A percentile compares a stretch with the other conserved stretches of the same genome.
Evolutionary conservation across 2,329 filamentous ascomycete genomes (phyloP).

Genomic region (Aspergillus unguis): DNA sequence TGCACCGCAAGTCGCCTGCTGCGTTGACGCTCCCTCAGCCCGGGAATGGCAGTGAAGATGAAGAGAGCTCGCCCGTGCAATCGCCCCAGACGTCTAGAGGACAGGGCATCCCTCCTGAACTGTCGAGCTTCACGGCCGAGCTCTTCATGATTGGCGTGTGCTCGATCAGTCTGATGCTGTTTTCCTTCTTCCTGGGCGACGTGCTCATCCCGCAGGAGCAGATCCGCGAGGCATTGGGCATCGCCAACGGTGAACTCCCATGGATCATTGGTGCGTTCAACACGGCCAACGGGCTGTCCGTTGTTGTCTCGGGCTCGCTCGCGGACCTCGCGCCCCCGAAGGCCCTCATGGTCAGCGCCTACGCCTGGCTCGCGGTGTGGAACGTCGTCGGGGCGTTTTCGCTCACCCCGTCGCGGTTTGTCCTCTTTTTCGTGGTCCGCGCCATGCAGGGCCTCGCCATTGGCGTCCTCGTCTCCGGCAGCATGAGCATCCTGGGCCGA

Average conservation of each 20-base stretch:
- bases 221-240: slow-evolving; percentile 37
- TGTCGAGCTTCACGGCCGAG: slow-evolving; percentile 40
- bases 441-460: slow-evolving; percentile 49
- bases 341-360: slow-evolving; percentile 42
- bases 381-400: slow-evolving; percentile 39
- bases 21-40: slow-evolving; percentile 3
- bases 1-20: slow-evolving; percentile 11
- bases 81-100: neutral
- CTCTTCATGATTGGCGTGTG: slow-evolving; percentile 43
- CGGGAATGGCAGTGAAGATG: neutral
- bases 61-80: slow-evolving; percentile 7
- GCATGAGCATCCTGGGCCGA: slow-evolving; percentile 47
- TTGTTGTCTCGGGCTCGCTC: slow-evolving; percentile 38
- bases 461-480: slow-evolving; percentile 49
- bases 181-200: slow-evolving; percentile 43
- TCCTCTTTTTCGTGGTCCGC: slow-evolving; percentile 38
- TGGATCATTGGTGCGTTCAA: slow-evolving; percentile 45
- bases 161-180: slow-evolving; percentile 44
- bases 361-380: slow-evolving; percentile 43
- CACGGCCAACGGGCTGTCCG: slow-evolving; percentile 42
- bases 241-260: slow-evolving; percentile 40
- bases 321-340: slow-evolving; percentile 43
- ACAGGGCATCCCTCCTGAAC: slow-evolving; percentile 40
- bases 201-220: slow-evolving; percentile 40
- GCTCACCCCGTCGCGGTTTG: slow-evolving; percentile 30